phyloP scores from a whole-genome alignment of 179 eudicot genomes.

The Gypsophila paniculata region DNA sequence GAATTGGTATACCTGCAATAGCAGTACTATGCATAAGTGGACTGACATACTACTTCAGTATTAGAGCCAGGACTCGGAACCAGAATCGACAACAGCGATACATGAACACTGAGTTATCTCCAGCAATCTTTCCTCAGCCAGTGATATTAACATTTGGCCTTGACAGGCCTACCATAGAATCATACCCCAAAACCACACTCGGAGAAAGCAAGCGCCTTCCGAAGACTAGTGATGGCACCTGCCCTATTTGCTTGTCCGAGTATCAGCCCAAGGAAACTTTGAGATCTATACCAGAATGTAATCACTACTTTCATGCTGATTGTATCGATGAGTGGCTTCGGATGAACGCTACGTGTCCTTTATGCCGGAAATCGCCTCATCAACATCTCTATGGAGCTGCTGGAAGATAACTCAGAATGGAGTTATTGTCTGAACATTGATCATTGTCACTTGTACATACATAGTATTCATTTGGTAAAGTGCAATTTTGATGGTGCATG shows the following conservation, averaged over 20 bases:
- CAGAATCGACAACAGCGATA: constrained; percentile 12
- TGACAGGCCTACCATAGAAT: constrained; percentile 61
- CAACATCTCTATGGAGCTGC: constrained; percentile 8
- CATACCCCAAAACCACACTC: constrained; percentile 61
- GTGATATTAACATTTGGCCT: constrained; percentile 41
- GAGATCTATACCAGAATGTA: constrained; percentile 69
- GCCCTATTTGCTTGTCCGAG: constrained; percentile 76
- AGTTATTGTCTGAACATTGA: not conserved
- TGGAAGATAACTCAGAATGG: not conserved
- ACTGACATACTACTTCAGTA: constrained; percentile 37
- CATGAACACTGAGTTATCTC: constrained; percentile 30
- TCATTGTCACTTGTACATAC: constrained; percentile 19
- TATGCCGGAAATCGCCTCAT: constrained; percentile 67
- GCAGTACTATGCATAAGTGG: constrained; percentile 47
- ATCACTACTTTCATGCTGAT: constrained; percentile 69
- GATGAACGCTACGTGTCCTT: constrained; percentile 71
- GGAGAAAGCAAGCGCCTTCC: constrained; percentile 75
- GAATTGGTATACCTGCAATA: constrained; percentile 48
- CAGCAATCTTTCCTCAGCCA: constrained; percentile 38
- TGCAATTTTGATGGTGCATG: constrained; percentile 14
- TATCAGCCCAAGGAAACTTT: constrained; percentile 65
- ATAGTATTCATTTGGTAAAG: not conserved
- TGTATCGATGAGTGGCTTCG: constrained; percentile 85
- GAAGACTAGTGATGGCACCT: constrained; percentile 43
- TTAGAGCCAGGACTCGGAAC: constrained; percentile 26